Conservation (phyloP, 768 basidiomycete species). For the Tricholoma matsutake region DNA sequence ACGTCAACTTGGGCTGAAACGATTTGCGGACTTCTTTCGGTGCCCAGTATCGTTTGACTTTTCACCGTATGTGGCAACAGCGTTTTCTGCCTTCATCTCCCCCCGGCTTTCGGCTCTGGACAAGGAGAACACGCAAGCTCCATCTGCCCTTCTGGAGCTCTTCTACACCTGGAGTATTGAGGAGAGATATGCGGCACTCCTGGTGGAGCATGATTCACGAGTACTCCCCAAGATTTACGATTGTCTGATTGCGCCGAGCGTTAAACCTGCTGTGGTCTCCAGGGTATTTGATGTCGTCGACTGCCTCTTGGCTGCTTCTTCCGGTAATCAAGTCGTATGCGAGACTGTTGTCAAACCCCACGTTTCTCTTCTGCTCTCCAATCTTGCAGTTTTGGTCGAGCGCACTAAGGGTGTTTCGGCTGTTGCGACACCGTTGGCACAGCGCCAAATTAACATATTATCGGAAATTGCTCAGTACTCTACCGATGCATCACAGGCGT, state of each 20-base stretch:
- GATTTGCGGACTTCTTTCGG: conserved; percentile 86
- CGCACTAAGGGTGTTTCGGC: conserved; percentile 48
- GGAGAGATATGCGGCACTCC: conserved; percentile 52
- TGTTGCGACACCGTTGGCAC: conserved; percentile 62
- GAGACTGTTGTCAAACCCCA: conserved; percentile 64
- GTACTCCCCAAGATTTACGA: conserved; percentile 77
- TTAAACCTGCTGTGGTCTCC: conserved; percentile 81
- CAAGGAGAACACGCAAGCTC: conserved; percentile 87
- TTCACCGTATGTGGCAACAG: conserved; percentile 58
- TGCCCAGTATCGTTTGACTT: conserved; percentile 74
- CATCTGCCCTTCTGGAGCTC: conserved; percentile 84
- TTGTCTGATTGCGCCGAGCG: conserved; percentile 77
- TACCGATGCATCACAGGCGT: conserved; percentile 66
- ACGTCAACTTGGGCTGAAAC: conserved; percentile 81
- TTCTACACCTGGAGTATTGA: conserved; percentile 74
- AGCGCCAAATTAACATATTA: conserved; percentile 80
- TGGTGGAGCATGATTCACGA: conserved; percentile 66
- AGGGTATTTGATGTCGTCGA: conserved; percentile 87
- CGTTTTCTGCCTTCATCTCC: conserved; percentile 72
- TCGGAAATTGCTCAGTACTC: conserved; percentile 78
- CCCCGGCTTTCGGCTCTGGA: conserved; percentile 77
- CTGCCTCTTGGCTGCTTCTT: conserved; percentile 54
- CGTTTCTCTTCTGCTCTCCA: conserved; percentile 65
- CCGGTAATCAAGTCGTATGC: conserved; percentile 46
- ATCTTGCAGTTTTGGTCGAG: conserved; percentile 68